phyloP scores from a whole-genome alignment of 208 protist genomes.

The Naegleria gruberi region DNA sequence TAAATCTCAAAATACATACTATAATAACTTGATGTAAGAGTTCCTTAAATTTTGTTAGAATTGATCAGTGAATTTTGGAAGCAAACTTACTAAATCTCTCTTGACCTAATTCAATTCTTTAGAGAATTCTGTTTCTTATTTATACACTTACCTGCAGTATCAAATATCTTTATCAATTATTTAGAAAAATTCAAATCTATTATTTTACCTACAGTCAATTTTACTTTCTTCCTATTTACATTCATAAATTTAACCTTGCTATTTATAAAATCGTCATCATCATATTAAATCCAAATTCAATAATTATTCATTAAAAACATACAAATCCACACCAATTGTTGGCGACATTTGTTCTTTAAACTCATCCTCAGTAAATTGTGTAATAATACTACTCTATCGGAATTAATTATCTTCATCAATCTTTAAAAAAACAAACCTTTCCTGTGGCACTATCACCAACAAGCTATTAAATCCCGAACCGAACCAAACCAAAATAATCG shows the following conservation, averaged over 20 bases:
- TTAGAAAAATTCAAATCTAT: neutral
- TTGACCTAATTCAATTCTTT: constrained; percentile 16
- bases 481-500: neutral
- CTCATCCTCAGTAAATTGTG: neutral
- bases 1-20: neutral
- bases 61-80: neutral
- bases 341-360: neutral
- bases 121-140: neutral
- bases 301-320: neutral
- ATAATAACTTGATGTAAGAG: neutral
- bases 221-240: neutral
- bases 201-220: neutral
- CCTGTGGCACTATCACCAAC: neutral
- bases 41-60: neutral
- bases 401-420: neutral
- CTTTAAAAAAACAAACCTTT: neutral
- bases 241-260: constrained; percentile 13
- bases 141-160: neutral
- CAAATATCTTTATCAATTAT: neutral
- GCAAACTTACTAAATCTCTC: neutral
- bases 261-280: neutral
- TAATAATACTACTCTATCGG: neutral
- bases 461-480: neutral
- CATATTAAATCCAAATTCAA: neutral
- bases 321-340: constrained; percentile 22